Percentiles rank a stretch among this genome's conserved stretches.
Evolutionary conservation across 1,284 basidiomycete species (phyloP).

Genomic region (Rhodotorula sp.): DNA sequence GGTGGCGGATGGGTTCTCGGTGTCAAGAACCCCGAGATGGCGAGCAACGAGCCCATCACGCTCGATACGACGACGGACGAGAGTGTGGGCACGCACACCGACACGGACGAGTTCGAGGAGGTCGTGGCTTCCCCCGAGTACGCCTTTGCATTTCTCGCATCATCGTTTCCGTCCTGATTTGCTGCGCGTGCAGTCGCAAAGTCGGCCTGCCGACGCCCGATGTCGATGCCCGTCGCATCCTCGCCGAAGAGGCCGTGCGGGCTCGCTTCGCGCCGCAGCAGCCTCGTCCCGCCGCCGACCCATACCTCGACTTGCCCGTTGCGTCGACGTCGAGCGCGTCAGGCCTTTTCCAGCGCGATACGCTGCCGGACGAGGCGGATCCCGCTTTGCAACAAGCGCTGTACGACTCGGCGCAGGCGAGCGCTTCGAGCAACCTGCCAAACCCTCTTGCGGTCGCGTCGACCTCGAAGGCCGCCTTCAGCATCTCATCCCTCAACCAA

Average conservation of each 20-base stretch:
- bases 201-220: conserved; percentile 24
- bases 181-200: background rate
- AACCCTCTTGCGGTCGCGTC: background rate
- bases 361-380: conserved; percentile 12
- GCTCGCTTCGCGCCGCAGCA: conserved; percentile 16
- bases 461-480: background rate
- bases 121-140: conserved; percentile 25
- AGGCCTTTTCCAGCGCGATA: background rate
- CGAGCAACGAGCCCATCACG: conserved; percentile 24
- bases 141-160: background rate
- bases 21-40: conserved; percentile 61
- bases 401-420: conserved; percentile 18
- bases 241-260: conserved; percentile 33
- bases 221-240: conserved; percentile 19
- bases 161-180: background rate
- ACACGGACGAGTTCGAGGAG: conserved; percentile 42
- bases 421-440: background rate
- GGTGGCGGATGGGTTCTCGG: conserved; percentile 93
- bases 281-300: conserved; percentile 11
- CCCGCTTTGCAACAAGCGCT: conserved; percentile 22
- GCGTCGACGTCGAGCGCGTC: background rate
- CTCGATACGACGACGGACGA: conserved; percentile 44
- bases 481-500: background rate
- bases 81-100: conserved; percentile 35
- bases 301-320: conserved; percentile 31